Conservation (phyloP, 2,329 filamentous ascomycete genomes). For the Fusarium sp. region DNA sequence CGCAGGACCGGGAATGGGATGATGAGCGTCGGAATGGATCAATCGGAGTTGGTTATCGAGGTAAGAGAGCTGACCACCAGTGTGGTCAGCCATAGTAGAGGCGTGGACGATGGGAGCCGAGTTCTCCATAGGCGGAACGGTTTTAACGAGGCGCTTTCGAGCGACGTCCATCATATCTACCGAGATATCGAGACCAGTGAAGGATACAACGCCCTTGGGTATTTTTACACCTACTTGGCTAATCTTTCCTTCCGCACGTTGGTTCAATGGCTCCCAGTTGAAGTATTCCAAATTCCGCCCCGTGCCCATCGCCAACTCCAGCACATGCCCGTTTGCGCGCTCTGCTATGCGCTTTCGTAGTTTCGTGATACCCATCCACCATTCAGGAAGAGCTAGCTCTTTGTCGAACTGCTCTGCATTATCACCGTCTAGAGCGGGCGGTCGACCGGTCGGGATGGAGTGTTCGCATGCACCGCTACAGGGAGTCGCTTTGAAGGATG, state of each 20-base stretch:
- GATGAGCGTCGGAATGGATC: conserved; percentile 60
- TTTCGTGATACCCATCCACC: conserved; percentile 64
- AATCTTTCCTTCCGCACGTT: conserved; percentile 20
- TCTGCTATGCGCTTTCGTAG: conserved; percentile 62
- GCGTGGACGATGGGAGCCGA: conserved; percentile 48
- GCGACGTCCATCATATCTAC: conserved; percentile 70
- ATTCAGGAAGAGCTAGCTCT: conserved; percentile 67
- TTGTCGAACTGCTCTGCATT: conserved; percentile 68
- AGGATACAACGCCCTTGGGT: conserved; percentile 58
- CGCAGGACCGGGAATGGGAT: conserved; percentile 51
- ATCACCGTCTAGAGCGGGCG: conserved; percentile 57
- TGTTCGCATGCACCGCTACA: conserved; percentile 48
- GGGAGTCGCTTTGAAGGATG: conserved; percentile 47
- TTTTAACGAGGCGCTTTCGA: conserved; percentile 60
- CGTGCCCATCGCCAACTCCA: conserved; percentile 72
- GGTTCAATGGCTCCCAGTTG: conserved; percentile 61
- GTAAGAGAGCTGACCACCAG: conserved; percentile 53
- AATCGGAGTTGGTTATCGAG: conserved; percentile 58
- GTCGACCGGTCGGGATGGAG: conserved; percentile 59
- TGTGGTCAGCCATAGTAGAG: conserved; percentile 49
- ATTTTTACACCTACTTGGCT: conserved; percentile 2
- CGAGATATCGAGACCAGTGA: conserved; percentile 72
- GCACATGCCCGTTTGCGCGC: conserved; percentile 65
- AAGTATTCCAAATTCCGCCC: conserved; percentile 71
- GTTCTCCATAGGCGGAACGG: conserved; percentile 53